phyloP scores from a whole-genome alignment of 2,329 filamentous ascomycete species.

The Microascus cirrosus region DNA sequence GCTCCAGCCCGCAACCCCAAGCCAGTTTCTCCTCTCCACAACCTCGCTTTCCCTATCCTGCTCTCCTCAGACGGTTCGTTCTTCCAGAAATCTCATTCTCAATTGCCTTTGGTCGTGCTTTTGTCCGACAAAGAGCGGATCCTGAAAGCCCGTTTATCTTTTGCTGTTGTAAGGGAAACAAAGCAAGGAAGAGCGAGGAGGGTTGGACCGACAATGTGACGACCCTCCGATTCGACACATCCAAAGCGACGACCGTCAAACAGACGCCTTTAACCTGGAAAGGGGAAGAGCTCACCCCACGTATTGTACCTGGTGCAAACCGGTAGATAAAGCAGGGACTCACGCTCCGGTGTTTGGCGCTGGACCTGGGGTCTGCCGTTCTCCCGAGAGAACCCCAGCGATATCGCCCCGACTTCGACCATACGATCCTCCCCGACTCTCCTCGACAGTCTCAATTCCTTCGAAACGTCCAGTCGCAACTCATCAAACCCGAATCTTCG shows the following conservation, averaged over 20 bases:
- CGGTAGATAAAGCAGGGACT: background rate
- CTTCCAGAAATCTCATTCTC: background rate
- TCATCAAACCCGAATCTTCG: background rate
- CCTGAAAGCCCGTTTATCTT: background rate
- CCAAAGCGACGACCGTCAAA: background rate
- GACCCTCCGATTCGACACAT: background rate
- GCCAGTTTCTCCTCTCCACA: background rate
- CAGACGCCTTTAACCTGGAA: background rate
- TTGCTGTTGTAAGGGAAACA: background rate
- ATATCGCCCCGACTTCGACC: background rate
- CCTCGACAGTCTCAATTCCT: background rate
- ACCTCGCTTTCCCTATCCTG: background rate
- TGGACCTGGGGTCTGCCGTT: background rate
- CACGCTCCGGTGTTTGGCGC: background rate
- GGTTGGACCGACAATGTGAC: constrained; percentile 2
- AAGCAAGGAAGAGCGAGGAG: background rate
- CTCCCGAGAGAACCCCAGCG: background rate
- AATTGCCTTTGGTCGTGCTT: background rate
- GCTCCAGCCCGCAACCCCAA: background rate
- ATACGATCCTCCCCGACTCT: background rate
- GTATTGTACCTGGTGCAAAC: background rate
- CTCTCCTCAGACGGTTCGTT: background rate
- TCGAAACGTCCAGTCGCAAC: background rate
- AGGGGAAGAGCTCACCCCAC: background rate
- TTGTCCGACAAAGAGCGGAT: background rate